Evolutionary conservation across 805 yeast species (phyloP).

Genomic region (Metschnikowia koreensis): DNA sequence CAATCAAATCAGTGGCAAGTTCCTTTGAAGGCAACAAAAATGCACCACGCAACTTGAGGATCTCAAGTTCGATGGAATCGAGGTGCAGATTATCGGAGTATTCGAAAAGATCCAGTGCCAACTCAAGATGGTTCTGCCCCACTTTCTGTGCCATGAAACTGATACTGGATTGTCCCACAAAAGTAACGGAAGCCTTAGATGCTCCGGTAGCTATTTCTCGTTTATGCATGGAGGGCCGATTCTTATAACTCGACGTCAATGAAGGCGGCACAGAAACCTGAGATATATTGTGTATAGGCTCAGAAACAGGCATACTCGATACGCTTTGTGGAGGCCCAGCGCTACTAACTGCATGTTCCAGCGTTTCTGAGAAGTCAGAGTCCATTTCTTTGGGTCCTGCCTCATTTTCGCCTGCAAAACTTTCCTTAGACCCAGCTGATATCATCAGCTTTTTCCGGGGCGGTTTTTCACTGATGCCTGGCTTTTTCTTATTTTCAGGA

Average conservation of each 20-base stretch:
- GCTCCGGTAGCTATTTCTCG: conserved; percentile 25
- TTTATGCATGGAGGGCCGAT: conserved; percentile 38
- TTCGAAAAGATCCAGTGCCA: conserved; percentile 42
- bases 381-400: neutral
- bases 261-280: conserved; percentile 44
- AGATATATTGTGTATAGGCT: conserved; percentile 42
- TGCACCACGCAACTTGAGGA: conserved; percentile 64
- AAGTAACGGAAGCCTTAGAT: conserved; percentile 38
- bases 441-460: conserved; percentile 10
- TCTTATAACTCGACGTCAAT: conserved; percentile 40
- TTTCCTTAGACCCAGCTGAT: neutral
- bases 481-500: conserved; percentile 56
- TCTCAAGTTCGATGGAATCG: conserved; percentile 63
- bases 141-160: conserved; percentile 46
- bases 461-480: conserved; percentile 17
- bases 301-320: conserved; percentile 12
- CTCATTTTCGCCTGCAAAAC: neutral
- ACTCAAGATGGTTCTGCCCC: conserved; percentile 48
- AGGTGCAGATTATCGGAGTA: conserved; percentile 27
- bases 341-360: neutral
- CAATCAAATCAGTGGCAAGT: conserved; percentile 57
- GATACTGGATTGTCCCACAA: conserved; percentile 54
- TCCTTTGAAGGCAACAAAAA: conserved; percentile 63
- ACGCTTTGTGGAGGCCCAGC: neutral
- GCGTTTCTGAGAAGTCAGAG: neutral